phyloP scores from a whole-genome alignment of 768 basidiomycete genomes.

The Pseudohyphozyma bogoriensis region DNA sequence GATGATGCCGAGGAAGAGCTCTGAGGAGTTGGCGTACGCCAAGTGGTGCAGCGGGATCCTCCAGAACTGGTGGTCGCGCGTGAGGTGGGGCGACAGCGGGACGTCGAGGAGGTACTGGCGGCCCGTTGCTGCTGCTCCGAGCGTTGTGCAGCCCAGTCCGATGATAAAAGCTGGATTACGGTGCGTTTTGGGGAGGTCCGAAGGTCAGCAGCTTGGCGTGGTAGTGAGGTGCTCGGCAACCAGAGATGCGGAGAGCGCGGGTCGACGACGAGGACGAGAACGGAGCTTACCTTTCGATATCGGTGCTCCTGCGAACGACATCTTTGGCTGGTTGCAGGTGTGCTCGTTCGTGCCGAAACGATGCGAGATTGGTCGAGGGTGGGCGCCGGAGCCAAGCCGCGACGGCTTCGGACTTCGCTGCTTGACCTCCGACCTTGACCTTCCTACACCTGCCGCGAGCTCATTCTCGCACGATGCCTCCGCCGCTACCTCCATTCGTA shows the following conservation, averaged over 20 bases:
- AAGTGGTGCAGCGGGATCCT: constrained; percentile 62
- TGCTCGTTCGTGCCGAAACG: background rate
- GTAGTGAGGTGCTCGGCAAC: background rate
- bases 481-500: constrained; percentile 19
- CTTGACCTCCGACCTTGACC: background rate
- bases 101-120: constrained; percentile 17
- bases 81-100: constrained; percentile 20
- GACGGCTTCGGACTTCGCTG: background rate
- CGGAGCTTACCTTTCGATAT: constrained; percentile 17
- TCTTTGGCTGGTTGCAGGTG: background rate
- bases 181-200: background rate
- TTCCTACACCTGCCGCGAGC: background rate
- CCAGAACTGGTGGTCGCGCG: constrained; percentile 59
- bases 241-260: background rate
- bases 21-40: constrained; percentile 72
- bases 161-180: constrained; percentile 5
- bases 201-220: background rate
- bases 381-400: background rate
- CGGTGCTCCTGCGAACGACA: constrained; percentile 22
- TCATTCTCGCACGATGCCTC: background rate
- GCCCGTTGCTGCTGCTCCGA: constrained; percentile 11
- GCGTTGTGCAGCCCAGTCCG: background rate
- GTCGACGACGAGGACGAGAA: no score
- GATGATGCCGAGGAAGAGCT: constrained; percentile 66
- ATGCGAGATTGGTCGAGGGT: background rate